Base-by-base conservation (phyloP, 2,329 filamentous ascomycete species). In the Hypocreales sp. region DNA sequence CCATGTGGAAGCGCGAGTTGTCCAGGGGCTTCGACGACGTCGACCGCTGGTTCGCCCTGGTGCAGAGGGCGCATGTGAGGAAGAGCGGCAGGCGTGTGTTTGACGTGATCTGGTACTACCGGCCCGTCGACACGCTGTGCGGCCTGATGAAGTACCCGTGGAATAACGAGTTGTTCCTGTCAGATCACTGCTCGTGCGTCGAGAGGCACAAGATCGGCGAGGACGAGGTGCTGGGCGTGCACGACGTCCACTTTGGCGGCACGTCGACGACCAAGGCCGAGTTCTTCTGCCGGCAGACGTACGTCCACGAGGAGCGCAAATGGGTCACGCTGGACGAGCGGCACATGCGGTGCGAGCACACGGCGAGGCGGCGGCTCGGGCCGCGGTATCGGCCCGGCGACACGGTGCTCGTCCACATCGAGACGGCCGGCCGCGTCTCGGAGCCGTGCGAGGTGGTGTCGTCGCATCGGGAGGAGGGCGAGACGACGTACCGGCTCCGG, bases 51-150 rank as follows among this genome's bases (percentile, higher is more conserved):
- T 76, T 78, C 40, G 77, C 70, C 0, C 70, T 78, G 16, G 72
- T 90, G 0, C 76, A 81, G 31, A 50, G 49, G 2, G 51, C 77
- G 0, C 52, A 61, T 7, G 28, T 45, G 1, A 40, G 42, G 3
- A 36, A 44, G 4, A 38, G 44, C 8, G 56, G 59, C 0, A 36
- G 34, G 11, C 49, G 46, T 0, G 52, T 53, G 2, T 68, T 84
- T 8, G 63, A 75, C 29, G 66, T 84, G 0, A 60, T 79, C 1
- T 90, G 80, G 80, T 55, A 90, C 0, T 87, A 86, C 37, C 60
- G 67, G 3, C 67, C 80, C 0, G 56, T 60, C 0, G 75, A 90
- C 29, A 90, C 82, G 0, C 66, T 75, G 0, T 79, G 83, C 23
- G 67, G 62, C 0, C 52, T 64, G 5, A 72, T 75, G 50, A 62